phyloP scores from a whole-genome alignment of 176 grass and related monocot genomes.

The Tillandsia fasciculata region DNA sequence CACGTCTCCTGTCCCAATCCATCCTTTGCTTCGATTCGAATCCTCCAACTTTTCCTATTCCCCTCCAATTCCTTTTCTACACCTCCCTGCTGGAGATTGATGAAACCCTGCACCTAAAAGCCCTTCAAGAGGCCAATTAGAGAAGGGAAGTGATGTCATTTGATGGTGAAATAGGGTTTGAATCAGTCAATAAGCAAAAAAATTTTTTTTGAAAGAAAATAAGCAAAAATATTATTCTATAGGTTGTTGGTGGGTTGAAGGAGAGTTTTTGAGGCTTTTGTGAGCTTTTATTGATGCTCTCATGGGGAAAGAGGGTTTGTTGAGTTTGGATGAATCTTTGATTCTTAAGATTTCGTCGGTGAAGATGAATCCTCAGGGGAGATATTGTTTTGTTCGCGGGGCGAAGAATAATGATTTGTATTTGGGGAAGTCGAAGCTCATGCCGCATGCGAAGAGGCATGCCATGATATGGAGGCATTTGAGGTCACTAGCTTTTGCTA shows the following conservation, averaged over 20 bases:
- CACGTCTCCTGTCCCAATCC: neutral
- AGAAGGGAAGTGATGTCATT: constrained; percentile 14
- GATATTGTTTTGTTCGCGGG: constrained; percentile 10
- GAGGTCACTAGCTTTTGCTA: constrained; percentile 36
- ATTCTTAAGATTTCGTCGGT: constrained; percentile 14
- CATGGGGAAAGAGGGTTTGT: constrained; percentile 3
- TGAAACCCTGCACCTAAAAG: constrained; percentile 15
- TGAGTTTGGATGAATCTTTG: neutral
- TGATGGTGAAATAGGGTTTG: constrained; percentile 15
- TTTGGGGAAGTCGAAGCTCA: constrained; percentile 35
- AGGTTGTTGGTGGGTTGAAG: neutral
- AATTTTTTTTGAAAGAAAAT: neutral
- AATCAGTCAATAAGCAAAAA: constrained; percentile 1
- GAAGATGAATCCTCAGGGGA: constrained; percentile 17
- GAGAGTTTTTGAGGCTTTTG: neutral
- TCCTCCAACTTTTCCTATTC: neutral
- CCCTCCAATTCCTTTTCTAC: constrained; percentile 5
- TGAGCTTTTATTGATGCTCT: neutral
- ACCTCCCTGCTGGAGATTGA: constrained; percentile 7
- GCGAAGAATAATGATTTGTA: constrained; percentile 26
- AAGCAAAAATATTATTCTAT: neutral
- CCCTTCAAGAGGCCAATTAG: constrained; percentile 1
- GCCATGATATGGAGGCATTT: constrained; percentile 49
- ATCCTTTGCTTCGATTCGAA: neutral
- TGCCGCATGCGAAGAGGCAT: constrained; percentile 25